Conservation (phyloP, 1,284 basidiomycete species). For the Somion occarium region DNA sequence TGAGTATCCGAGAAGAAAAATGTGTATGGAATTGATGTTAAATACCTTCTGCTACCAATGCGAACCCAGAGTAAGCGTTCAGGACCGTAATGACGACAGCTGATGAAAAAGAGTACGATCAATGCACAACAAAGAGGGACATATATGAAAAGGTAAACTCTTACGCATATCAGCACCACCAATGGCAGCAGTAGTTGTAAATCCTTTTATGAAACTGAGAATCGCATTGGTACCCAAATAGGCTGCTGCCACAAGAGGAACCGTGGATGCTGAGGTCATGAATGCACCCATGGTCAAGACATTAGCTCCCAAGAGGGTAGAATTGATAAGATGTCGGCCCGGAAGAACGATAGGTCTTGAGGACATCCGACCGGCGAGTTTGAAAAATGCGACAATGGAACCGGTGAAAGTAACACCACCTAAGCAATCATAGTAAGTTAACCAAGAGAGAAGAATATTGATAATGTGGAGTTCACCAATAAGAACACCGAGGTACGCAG, state of each 20-base stretch:
- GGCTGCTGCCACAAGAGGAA: slow-evolving; percentile 69
- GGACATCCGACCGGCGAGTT: slow-evolving; percentile 75
- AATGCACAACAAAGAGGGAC: background rate
- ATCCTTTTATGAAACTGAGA: slow-evolving; percentile 79
- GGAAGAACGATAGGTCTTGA: slow-evolving; percentile 69
- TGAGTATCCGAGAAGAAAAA: background rate
- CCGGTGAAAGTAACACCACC: slow-evolving; percentile 78
- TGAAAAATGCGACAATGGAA: slow-evolving; percentile 84
- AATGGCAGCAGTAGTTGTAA: slow-evolving; percentile 80
- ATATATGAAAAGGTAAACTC: slow-evolving; percentile 26
- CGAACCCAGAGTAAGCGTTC: slow-evolving; percentile 88
- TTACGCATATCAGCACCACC: slow-evolving; percentile 88
- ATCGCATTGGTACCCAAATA: slow-evolving; percentile 69
- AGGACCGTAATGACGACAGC: slow-evolving; percentile 85
- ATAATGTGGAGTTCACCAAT: slow-evolving; percentile 47
- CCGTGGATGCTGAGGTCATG: slow-evolving; percentile 60
- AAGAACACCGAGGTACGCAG: slow-evolving; percentile 81
- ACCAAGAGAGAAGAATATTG: slow-evolving; percentile 1
- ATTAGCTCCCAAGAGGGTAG: slow-evolving; percentile 64
- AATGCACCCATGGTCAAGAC: slow-evolving; percentile 71
- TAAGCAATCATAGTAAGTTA: slow-evolving; percentile 14
- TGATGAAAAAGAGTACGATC: slow-evolving; percentile 24
- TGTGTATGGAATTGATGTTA: no score
- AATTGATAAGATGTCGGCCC: slow-evolving; percentile 72
- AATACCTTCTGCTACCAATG: slow-evolving; percentile 86